Base-by-base conservation (phyloP, 1,284 basidiomycete species). In the Phellopilus nigrolimitatus region DNA sequence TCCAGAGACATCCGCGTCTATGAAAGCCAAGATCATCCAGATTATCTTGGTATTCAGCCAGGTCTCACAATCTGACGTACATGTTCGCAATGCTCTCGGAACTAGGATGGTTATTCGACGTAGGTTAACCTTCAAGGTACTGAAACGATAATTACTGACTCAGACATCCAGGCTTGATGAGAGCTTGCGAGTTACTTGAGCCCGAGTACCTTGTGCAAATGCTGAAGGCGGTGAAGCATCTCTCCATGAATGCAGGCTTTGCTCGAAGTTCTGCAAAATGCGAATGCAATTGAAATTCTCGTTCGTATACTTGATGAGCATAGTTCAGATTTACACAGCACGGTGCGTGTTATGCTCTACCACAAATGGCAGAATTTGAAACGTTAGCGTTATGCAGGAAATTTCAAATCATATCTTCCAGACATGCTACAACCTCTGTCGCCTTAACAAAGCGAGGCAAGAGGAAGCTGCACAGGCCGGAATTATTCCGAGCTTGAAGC, bases 391-490 rank as follows among this genome's bases (percentile, higher is more conserved):
- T 54, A 15, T 30, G 3, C 64, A 95, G 91, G 94, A 97, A 79
- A 88, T 95, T 66, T 86, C 89, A 48, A 93, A 92, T 58, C 89
- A 92, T 60, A 84, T 95, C 50, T 93, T 97, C 75, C 93, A 95
- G 68, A 93, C 92, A 0, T 91, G 93, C 62, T 97, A 91, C 71
- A 94, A 94, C 59, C 84, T 97, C 17, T 95, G 93, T 64, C 82
- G 92, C n/a, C 73, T 97, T 51, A 95, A 93, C 69, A 95, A 95
- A 68, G 80, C 84, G 1, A 76, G 94, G 51, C 95, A 98, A 67
- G 95, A 98, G 69, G 95, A 98, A 67, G 94, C 95, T 3, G 94
- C 95, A 0, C 87, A 94, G 61, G 92, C 92, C 2, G 95, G 94
- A 10, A 91, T 97, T 55, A 87, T 99, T 24, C 92, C 95, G 1